These are phyloP conservation scores for Rhizomucor miehei DNA, from an alignment of 371 early-diverging fungal species.

Conservation along the genomic window DNA sequence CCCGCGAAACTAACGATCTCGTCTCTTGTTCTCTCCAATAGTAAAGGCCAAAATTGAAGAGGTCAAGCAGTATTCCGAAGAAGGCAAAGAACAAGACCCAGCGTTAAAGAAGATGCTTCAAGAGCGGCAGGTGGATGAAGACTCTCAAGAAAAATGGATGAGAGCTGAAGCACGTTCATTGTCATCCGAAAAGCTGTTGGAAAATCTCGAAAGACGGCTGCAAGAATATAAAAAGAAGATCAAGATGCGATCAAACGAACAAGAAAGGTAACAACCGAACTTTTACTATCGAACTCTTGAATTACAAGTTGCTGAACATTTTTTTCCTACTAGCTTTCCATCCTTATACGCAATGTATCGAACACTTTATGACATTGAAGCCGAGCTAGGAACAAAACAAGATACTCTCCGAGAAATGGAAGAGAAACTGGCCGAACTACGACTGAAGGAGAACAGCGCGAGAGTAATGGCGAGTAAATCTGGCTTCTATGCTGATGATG, in stretches of 20 bases:
- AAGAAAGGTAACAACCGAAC: too few relatives aligned
- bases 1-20: neutral
- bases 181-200: slow-evolving; percentile 7
- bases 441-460: slow-evolving; percentile 6
- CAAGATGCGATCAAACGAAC: neutral
- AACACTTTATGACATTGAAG: slow-evolving; percentile 29
- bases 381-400: slow-evolving; percentile 15
- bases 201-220: slow-evolving; percentile 12
- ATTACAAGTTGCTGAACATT: neutral
- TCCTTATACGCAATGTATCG: slow-evolving; percentile 28
- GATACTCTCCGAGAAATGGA: slow-evolving; percentile 18
- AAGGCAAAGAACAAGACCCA: slow-evolving; percentile 3
- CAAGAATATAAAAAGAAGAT: slow-evolving; percentile 7
- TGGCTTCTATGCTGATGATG: slow-evolving; percentile 12
- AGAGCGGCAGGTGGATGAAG: slow-evolving; percentile 3
- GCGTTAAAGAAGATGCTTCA: slow-evolving; percentile 4
- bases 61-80: neutral
- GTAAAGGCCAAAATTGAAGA: slow-evolving; percentile 6
- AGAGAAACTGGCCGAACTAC: slow-evolving; percentile 15
- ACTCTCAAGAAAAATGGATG: slow-evolving; percentile 1
- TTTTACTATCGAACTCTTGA: too few relatives aligned
- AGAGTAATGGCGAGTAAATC: neutral
- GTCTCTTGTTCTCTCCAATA: too few relatives aligned
- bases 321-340: slow-evolving; percentile 6
- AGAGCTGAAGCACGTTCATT: neutral